phyloP scores from a whole-genome alignment of 2,329 filamentous ascomycete species.

The Furcasterigmium sp. region DNA sequence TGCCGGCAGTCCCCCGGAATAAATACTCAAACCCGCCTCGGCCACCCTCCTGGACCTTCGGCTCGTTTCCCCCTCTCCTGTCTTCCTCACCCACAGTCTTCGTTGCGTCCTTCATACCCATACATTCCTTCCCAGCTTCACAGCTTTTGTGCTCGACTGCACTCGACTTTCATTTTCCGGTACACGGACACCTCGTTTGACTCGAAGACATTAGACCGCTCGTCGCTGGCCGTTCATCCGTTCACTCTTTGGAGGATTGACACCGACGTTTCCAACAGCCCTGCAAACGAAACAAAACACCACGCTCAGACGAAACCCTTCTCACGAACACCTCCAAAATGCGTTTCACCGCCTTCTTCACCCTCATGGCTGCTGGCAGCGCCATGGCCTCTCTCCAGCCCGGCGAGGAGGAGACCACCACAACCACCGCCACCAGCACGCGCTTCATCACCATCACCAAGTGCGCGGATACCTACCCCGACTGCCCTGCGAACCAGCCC shows the following conservation, averaged over 20 bases:
- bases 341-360: constrained; percentile 38
- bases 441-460: constrained; percentile 40
- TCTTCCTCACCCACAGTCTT: background rate
- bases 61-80: background rate
- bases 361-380: constrained; percentile 33
- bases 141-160: constrained; percentile 1
- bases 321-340: constrained; percentile 28
- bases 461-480: constrained; percentile 36
- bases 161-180: constrained; percentile 1
- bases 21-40: constrained; percentile 1
- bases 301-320: constrained; percentile 1
- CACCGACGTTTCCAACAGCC: background rate
- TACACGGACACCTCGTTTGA: background rate
- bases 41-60: background rate
- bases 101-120: background rate
- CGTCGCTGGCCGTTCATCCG: background rate
- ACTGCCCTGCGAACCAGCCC: constrained; percentile 30
- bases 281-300: background rate
- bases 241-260: background rate
- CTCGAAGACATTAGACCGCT: background rate
- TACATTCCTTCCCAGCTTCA: constrained; percentile 1
- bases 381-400: constrained; percentile 29
- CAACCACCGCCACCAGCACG: constrained; percentile 38
- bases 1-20: background rate
- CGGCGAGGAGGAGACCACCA: constrained; percentile 26